phyloP scores from a whole-genome alignment of 2,329 filamentous ascomycete species.

The Coniochaeta prunicola region DNA sequence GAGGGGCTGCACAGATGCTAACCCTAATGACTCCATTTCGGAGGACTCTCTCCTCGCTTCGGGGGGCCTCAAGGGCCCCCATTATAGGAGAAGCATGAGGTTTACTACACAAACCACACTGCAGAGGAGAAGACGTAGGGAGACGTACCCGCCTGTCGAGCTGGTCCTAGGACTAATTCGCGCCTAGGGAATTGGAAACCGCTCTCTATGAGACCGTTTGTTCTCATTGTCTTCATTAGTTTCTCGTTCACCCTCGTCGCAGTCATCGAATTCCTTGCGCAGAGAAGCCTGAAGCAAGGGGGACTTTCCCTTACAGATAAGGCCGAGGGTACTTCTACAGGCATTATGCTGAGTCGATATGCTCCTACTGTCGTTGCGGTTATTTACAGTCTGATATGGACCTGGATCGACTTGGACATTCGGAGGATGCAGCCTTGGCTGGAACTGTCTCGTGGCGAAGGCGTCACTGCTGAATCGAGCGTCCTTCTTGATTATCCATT shows the following conservation, averaged over 20 bases:
- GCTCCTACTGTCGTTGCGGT: slow-evolving; percentile 47
- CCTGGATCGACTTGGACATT: slow-evolving; percentile 51
- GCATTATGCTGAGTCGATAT: slow-evolving; percentile 27
- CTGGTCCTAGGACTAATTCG: not conserved
- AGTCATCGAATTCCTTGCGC: slow-evolving; percentile 35
- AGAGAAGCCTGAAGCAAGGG: slow-evolving; percentile 27
- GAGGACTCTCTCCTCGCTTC: too few species aligned
- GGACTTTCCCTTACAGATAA: slow-evolving; percentile 27
- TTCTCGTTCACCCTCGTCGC: slow-evolving; percentile 31
- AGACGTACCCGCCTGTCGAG: not conserved
- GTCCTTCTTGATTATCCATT: slow-evolving; percentile 46
- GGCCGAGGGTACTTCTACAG: slow-evolving; percentile 23
- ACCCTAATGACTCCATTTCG: not conserved
- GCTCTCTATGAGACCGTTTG: slow-evolving; percentile 23
- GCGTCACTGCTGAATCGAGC: slow-evolving; percentile 35
- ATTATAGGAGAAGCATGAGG: too few species aligned
- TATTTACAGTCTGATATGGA: slow-evolving; percentile 48
- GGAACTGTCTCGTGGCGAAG: slow-evolving; percentile 40
- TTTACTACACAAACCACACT: not conserved
- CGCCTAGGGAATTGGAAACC: slow-evolving; percentile 27
- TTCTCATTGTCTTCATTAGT: slow-evolving; percentile 27
- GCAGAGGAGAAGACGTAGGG: not conserved
- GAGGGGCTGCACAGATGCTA: too few species aligned
- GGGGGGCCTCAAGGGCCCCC: not conserved
- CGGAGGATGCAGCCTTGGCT: slow-evolving; percentile 55